Evolutionary conservation across 768 basidiomycete species (phyloP), one percentile per base, ranked within the genome.

Genomic region (Auricularia auricula-judae): DNA sequence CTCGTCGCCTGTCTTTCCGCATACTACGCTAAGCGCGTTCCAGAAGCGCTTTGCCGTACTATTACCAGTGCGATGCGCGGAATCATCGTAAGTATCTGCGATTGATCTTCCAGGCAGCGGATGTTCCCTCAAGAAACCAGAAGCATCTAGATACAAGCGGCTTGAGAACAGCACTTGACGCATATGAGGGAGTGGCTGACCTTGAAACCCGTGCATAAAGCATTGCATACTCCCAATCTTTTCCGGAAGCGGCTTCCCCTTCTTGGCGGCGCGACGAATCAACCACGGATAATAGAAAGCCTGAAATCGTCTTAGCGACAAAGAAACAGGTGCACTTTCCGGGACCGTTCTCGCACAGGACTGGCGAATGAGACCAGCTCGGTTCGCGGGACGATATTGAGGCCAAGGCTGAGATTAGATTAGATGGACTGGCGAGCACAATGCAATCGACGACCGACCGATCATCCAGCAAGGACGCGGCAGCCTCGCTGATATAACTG

Each of bases 211-310:
- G 68, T 91, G 84, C 70, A 94, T 75, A 75, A 96, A 95, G 63
- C 84, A 86, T 70, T 96, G 93, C 84, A 93, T 87, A 69, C 88
- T 91, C 7, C 93, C 93, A 61, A 93, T 87, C 76, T 96, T 96
- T 65, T 89, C 90, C 29, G 91, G 91, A 21, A 94, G 73, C 1
- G 82, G 80, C 70, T 92, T 91, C 4, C 89, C 90, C 69, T 93
- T 92, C 76, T 91, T 93, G 10, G 82, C 82, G 3, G 84, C 89
- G 71, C 77, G 89, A 65, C 91, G 80, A 69, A 95, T 93, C 35
- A 93, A 76, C 91, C 91, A 95, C 70, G 93, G 90, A 69, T 95
- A 96, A 74, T 90, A 96, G 75, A 96, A 96, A 4, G 91, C 89
- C 85, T 92, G 67, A 23, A 18, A 36, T 14, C 61, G 33, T 21